Conservation (phyloP, 73 alveolate genomes). For the Tetrahymena malaccensis region DNA sequence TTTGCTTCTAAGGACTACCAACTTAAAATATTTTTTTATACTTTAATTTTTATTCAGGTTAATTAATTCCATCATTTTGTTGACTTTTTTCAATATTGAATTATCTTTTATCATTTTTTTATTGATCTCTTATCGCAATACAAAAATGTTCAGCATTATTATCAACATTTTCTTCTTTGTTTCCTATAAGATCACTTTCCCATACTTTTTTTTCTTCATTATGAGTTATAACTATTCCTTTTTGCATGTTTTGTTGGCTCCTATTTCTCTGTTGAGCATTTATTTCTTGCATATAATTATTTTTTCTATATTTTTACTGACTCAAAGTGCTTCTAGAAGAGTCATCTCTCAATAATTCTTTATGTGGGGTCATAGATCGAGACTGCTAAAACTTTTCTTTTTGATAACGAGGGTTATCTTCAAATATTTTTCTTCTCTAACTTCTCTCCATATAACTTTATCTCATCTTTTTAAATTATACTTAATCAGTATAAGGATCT, state of each 20-base stretch:
- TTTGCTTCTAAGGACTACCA: background rate
- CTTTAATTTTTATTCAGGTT: too few species aligned
- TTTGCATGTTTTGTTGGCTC: background rate
- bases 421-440: background rate
- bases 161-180: background rate
- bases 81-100: too few species aligned
- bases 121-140: background rate
- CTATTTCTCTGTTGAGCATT: background rate
- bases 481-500: background rate
- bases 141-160: background rate
- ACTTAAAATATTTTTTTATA: too few species aligned
- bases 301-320: background rate
- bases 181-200: background rate
- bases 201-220: background rate
- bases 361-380: background rate
- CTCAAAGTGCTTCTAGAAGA: background rate
- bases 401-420: background rate
- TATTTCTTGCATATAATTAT: background rate
- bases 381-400: background rate
- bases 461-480: too few species aligned
- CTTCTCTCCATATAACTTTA: background rate
- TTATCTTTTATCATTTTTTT: background rate
- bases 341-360: background rate
- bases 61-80: background rate
- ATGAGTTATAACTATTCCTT: background rate